These are phyloP conservation scores for Hanseniaspora jakobsenii DNA, from an alignment of 805 yeast species.

Conservation along the genomic window DNA sequence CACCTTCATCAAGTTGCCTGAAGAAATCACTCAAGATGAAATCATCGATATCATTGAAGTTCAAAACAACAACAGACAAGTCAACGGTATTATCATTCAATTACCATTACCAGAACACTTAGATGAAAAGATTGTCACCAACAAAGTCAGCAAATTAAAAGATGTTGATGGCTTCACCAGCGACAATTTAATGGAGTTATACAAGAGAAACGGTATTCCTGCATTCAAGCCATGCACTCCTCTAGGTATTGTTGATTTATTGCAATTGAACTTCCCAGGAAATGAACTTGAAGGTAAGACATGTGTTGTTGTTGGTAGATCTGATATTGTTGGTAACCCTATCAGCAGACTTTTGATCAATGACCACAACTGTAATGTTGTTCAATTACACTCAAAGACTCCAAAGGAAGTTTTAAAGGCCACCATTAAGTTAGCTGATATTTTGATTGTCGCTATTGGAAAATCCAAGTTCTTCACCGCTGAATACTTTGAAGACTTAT, in stretches of 20 bases:
- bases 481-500: constrained; percentile 48
- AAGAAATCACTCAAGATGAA: constrained; percentile 38
- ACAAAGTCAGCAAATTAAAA: constrained; percentile 66
- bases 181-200: constrained; percentile 76
- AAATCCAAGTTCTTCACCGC: constrained; percentile 58
- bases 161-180: constrained; percentile 95
- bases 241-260: constrained; percentile 72
- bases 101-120: constrained; percentile 76
- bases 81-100: constrained; percentile 82
- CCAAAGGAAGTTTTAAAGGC: constrained; percentile 38
- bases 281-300: constrained; percentile 53
- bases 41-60: constrained; percentile 46
- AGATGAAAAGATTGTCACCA: constrained; percentile 68
- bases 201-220: constrained; percentile 77
- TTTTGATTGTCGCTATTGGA: constrained; percentile 74
- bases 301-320: constrained; percentile 88
- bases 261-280: constrained; percentile 52
- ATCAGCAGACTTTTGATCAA: constrained; percentile 69
- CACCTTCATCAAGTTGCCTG: constrained; percentile 51
- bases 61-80: constrained; percentile 61
- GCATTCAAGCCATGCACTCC: constrained; percentile 90
- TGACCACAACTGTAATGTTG: constrained; percentile 69
- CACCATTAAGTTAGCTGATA: constrained; percentile 59
- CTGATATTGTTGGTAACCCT: constrained; percentile 93
- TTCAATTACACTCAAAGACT: constrained; percentile 70